Conservation (phyloP, 2,329 filamentous ascomycete species). For the Xylaria sp. region DNA sequence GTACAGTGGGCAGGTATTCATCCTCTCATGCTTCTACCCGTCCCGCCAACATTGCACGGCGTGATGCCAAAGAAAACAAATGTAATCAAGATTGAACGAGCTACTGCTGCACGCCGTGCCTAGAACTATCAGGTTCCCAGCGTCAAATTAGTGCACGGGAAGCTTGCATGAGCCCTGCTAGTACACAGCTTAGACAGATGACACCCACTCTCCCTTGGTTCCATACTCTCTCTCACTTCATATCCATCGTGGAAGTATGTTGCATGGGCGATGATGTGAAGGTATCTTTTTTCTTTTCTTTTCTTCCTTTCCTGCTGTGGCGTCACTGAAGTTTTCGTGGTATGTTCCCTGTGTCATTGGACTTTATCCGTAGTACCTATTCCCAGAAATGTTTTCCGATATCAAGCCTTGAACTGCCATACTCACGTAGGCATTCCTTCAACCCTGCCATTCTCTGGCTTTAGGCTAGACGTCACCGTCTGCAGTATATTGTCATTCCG, state of each 20-base stretch:
- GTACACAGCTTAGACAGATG: conserved; percentile 23
- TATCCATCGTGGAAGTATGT: neutral
- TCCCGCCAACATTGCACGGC: conserved; percentile 24
- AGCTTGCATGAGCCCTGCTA: conserved; percentile 30
- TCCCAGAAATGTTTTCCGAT: conserved; percentile 6
- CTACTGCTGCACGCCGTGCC: conserved; percentile 34
- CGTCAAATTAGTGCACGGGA: conserved; percentile 31
- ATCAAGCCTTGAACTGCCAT: conserved; percentile 4
- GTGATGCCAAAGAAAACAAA: conserved; percentile 15
- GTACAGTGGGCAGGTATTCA: neutral
- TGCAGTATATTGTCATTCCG: conserved; percentile 7
- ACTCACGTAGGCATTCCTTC: conserved; percentile 1
- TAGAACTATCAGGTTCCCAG: conserved; percentile 19
- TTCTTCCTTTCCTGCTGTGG: conserved; percentile 17
- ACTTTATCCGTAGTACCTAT: conserved; percentile 9
- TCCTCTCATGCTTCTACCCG: conserved; percentile 36
- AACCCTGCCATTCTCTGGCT: conserved; percentile 14
- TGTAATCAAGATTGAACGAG: conserved; percentile 17
- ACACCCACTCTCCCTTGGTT: neutral
- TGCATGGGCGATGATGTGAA: conserved; percentile 20
- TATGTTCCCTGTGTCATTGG: conserved; percentile 14
- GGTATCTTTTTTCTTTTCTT: conserved; percentile 2
- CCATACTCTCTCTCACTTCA: conserved; percentile 12
- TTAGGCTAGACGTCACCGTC: conserved; percentile 12
- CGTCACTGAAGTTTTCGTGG: conserved; percentile 22